These are phyloP conservation scores for Phytophthora hybrid DNA, from an alignment of 352 stramenopile species.

Conservation along the genomic window DNA sequence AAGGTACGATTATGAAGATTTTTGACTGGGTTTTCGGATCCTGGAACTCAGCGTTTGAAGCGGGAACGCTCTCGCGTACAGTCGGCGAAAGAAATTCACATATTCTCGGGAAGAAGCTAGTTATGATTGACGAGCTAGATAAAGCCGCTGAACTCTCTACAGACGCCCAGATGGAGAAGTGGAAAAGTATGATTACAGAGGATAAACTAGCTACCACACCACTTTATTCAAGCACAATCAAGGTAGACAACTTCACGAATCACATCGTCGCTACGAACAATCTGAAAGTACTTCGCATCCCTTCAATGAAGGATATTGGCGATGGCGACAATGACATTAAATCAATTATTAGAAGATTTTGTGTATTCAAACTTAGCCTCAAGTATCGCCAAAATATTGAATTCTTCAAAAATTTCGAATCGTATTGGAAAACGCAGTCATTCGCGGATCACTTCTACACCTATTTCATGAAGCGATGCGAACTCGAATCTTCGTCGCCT, in stretches of 20 bases:
- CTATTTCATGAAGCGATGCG: neutral
- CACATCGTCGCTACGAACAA: neutral
- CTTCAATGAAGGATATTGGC: neutral
- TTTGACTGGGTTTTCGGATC: neutral
- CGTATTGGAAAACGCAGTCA: neutral
- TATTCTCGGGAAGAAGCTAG: neutral
- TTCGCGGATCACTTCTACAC: neutral
- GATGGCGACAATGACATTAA: neutral
- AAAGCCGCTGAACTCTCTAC: neutral
- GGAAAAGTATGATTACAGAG: neutral
- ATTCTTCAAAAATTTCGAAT: neutral
- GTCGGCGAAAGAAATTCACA: neutral
- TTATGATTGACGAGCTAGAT: neutral
- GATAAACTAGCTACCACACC: neutral
- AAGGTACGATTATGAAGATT: neutral
- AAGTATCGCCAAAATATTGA: neutral
- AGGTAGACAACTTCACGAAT: neutral
- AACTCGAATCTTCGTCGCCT: neutral
- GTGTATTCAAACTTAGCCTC: neutral
- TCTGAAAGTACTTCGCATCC: neutral
- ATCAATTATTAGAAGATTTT: neutral
- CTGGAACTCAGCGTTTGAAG: neutral
- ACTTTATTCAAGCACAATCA: neutral
- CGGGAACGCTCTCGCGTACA: neutral
- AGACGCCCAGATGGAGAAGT: neutral